Evolutionary conservation across 768 basidiomycete genomes (phyloP).

Genomic region (Panellus pusillus): DNA sequence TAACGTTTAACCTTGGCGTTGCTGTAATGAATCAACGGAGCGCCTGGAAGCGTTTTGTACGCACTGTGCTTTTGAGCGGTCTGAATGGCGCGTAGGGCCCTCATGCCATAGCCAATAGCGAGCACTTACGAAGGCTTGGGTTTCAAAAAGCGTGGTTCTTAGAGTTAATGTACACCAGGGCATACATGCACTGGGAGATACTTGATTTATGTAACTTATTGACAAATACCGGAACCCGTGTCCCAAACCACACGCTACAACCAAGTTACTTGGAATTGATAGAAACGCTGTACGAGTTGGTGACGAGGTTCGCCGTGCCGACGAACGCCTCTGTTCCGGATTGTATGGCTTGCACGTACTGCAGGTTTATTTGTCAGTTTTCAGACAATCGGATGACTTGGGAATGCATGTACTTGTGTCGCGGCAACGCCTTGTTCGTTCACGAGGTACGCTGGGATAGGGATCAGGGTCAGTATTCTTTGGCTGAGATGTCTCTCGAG

Average conservation of each 20-base stretch:
- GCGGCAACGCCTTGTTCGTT: constrained; percentile 46
- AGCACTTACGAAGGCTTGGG: no score
- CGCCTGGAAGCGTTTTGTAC: neutral
- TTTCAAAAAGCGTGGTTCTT: no score
- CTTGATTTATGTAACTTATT: no score
- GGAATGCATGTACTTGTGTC: constrained; percentile 38
- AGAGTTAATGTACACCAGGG: no score
- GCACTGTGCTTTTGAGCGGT: no score
- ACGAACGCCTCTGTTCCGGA: constrained; percentile 57
- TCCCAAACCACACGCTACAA: neutral
- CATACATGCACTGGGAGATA: no score
- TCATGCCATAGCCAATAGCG: no score
- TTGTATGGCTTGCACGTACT: constrained; percentile 57
- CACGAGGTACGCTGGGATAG: constrained; percentile 42
- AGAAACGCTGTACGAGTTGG: constrained; percentile 39
- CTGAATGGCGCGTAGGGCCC: no score
- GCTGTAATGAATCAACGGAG: neutral
- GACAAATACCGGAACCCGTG: neutral
- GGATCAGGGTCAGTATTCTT: neutral
- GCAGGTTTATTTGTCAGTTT: neutral
- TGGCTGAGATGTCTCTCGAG: no score
- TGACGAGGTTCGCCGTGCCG: constrained; percentile 48
- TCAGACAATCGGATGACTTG: neutral
- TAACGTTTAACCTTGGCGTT: neutral
- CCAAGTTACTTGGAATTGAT: constrained; percentile 19